Percentiles rank a stretch among this genome's conserved stretches.
These are phyloP conservation scores for Gyromitra esculenta DNA, from an alignment of 2,329 filamentous ascomycete species.

Conservation along the genomic window DNA sequence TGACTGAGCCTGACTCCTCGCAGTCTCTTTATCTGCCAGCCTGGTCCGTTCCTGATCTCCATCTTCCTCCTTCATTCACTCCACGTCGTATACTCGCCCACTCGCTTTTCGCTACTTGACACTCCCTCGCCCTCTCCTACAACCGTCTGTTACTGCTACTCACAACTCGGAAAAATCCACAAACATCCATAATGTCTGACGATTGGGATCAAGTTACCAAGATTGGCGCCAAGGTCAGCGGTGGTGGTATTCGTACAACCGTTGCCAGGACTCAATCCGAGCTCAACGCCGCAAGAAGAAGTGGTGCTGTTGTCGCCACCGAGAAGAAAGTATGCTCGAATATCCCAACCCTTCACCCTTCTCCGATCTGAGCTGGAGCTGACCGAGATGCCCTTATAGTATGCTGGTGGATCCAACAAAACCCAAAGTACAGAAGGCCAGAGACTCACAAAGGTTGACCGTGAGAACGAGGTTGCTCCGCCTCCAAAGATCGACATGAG, in stretches of 20 bases:
- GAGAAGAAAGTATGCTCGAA: slow-evolving; percentile 78
- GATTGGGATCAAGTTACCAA: slow-evolving; percentile 92
- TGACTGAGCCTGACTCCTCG: slow-evolving; percentile 46
- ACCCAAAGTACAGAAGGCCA: slow-evolving; percentile 77
- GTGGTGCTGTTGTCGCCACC: slow-evolving; percentile 77
- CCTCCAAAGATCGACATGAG: slow-evolving; percentile 86
- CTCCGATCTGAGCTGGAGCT: slow-evolving; percentile 18
- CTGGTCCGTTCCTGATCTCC: slow-evolving; percentile 39
- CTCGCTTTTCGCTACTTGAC: slow-evolving; percentile 19
- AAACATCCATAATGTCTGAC: slow-evolving; percentile 68
- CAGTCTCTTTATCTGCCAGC: slow-evolving; percentile 43
- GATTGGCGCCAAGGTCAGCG: slow-evolving; percentile 86
- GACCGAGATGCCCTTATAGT: slow-evolving; percentile 38
- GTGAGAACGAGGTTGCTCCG: slow-evolving; percentile 96
- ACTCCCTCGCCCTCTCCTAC: slow-evolving; percentile 4
- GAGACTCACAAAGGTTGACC: slow-evolving; percentile 96
- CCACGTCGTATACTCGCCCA: slow-evolving; percentile 9
- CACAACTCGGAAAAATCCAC: slow-evolving; percentile 6
- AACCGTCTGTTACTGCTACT: not conserved
- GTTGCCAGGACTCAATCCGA: slow-evolving; percentile 82
- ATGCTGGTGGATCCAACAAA: slow-evolving; percentile 63
- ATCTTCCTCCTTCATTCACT: slow-evolving; percentile 31
- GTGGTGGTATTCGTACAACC: slow-evolving; percentile 80
- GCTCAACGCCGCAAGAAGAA: slow-evolving; percentile 89
- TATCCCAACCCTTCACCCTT: not conserved